Base-by-base conservation (phyloP, 2,329 filamentous ascomycete species). In the Botrytis fragariae region DNA sequence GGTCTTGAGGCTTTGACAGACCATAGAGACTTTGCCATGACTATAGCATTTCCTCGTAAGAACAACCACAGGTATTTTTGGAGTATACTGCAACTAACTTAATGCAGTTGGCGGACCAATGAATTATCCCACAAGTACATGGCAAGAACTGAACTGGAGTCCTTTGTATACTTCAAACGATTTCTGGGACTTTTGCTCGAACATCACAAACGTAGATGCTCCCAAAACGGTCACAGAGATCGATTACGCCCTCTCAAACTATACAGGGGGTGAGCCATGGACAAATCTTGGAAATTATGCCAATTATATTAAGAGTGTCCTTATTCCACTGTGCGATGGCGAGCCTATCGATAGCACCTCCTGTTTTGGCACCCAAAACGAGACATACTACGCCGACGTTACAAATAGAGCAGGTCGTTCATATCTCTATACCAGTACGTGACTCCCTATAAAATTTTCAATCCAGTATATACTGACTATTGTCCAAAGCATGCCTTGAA, bases 91-190 rank as follows among this genome's bases (percentile, higher is more conserved):
- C 20, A n/a, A 8, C 71, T 77, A 45, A 77, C 69, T 8, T 12
- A 22, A 37, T 51, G 39, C 62, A 78, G 77, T 85, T 20, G 83
- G 84, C n/a, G 83, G 82, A 0, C 83, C 84, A n/a, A 82, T 86
- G 72, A 83, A 83, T 74, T 88, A 88, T 75, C 83, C 84, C 0
- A 86, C 83, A 0, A 81, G 81, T 37, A 87, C 86, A 7, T 88
- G 86, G 86, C 86, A 88, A 79, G 86, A 88, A 76, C 79, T 88
- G 16, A 86, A 84, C 73, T 88, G 86, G 86, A 78, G 81, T 48
- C 79, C 81, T 12, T 80, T 74, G 0, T 83, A 84, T 72, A 82
- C 82, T 59, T 81, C 81, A 2, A 77, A 83, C 7, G 85, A 88
- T 76, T 87, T 88, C 77, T 88, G 84, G 79, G 75, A 83, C 62